Conservation (phyloP, 257 asterid genomes). For the Phtheirospermum japonicum region DNA sequence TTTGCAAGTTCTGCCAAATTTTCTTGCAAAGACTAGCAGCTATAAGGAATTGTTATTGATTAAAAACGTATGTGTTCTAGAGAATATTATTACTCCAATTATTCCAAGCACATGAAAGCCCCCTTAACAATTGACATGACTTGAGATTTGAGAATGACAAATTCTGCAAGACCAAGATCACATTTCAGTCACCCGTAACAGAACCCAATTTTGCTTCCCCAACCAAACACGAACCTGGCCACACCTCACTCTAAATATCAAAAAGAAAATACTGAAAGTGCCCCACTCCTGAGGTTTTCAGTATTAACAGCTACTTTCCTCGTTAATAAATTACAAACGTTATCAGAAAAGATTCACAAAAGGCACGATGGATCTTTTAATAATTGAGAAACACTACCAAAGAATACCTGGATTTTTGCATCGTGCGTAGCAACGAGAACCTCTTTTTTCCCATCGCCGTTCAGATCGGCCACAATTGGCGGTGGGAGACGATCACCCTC, state of each 20-base stretch:
- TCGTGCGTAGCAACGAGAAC: conserved; percentile 95
- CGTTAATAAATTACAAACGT: not conserved
- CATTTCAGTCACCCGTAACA: not conserved
- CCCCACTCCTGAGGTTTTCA: conserved; percentile 14
- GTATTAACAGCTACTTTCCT: conserved; percentile 5
- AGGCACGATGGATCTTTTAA: not conserved
- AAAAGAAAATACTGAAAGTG: not conserved
- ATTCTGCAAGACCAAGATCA: not conserved
- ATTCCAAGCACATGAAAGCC: not conserved
- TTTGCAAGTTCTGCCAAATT: conserved; percentile 14
- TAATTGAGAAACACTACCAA: conserved; percentile 3
- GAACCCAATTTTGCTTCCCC: conserved; percentile 14
- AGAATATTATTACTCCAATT: not conserved
- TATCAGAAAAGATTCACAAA: not conserved
- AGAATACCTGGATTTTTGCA: conserved; percentile 80
- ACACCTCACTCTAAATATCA: not conserved
- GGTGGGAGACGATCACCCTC: conserved; percentile 96
- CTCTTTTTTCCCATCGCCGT: conserved; percentile 92
- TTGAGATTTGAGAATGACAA: not conserved
- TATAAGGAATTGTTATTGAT: not conserved
- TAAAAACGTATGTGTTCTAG: not conserved
- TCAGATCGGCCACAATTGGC: conserved; percentile 90
- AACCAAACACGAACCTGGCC: conserved; percentile 4
- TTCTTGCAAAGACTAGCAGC: conserved; percentile 7
- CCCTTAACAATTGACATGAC: not conserved